A percentile compares a stretch with the other conserved stretches of the same genome.
These are phyloP conservation scores for Knufia petricola DNA, from an alignment of 2,329 filamentous ascomycete genomes.

Conservation along the genomic window DNA sequence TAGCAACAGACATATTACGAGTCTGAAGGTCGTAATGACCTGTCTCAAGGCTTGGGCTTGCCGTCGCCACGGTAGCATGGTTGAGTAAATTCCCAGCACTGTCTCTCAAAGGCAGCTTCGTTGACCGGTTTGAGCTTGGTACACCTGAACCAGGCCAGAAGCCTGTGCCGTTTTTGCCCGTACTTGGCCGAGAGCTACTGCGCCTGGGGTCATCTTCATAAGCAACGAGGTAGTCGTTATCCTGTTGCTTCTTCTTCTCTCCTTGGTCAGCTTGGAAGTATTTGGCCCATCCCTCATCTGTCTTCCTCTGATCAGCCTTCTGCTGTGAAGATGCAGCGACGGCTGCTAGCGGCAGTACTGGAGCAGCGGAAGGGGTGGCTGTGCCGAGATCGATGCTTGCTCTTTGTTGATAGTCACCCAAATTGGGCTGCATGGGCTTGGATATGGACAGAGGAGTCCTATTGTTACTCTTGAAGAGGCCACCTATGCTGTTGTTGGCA, in stretches of 20 bases:
- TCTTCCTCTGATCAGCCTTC: slow-evolving; percentile 29
- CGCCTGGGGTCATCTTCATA: slow-evolving; percentile 6
- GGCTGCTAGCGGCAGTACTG: slow-evolving; percentile 2
- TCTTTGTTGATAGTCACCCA: slow-evolving; percentile 18
- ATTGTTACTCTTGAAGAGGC: slow-evolving; percentile 20
- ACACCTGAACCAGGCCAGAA: slow-evolving; percentile 32
- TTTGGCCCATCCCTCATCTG: slow-evolving; percentile 40
- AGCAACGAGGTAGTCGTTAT: background rate
- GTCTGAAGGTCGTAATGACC: slow-evolving; percentile 24
- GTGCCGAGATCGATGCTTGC: slow-evolving; percentile 21
- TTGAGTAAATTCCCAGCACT: slow-evolving; percentile 27
- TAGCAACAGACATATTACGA: slow-evolving; percentile 28
- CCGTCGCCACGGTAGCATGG: slow-evolving; percentile 33
- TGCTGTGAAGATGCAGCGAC: slow-evolving; percentile 8
- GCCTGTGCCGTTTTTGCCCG: slow-evolving; percentile 24
- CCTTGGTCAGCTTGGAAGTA: slow-evolving; percentile 32
- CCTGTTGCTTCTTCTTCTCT: background rate
- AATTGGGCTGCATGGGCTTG: slow-evolving; percentile 21
- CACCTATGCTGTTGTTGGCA: slow-evolving; percentile 5
- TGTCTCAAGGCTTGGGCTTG: slow-evolving; percentile 35
- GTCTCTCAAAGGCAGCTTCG: slow-evolving; percentile 26
- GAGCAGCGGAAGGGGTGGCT: slow-evolving; percentile 15
- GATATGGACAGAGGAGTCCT: slow-evolving; percentile 17
- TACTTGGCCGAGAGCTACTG: slow-evolving; percentile 4
- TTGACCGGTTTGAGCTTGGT: slow-evolving; percentile 30